phyloP scores from a whole-genome alignment of 139 green algal genomes.

The Helicosporidium sp. region DNA sequence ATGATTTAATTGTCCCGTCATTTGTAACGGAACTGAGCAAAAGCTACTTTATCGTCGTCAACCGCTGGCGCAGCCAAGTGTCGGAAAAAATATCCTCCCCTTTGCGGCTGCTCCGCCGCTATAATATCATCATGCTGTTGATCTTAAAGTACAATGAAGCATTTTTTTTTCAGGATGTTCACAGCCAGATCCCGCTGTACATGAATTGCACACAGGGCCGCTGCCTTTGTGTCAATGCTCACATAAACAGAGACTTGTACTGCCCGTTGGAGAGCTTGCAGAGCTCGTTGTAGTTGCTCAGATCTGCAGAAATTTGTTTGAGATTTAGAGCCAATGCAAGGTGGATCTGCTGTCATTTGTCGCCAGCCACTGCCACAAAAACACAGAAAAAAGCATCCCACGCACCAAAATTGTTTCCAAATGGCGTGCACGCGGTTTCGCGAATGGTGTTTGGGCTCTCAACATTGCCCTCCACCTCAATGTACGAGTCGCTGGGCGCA shows the following conservation, averaged over 20 bases:
- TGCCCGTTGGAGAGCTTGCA: slow-evolving; percentile 31
- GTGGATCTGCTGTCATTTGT: neutral
- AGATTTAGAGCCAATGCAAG: too few relatives aligned
- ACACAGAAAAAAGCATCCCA: neutral
- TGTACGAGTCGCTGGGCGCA: slow-evolving; percentile 11
- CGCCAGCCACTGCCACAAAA: neutral
- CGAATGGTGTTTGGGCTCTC: slow-evolving; percentile 23
- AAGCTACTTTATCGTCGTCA: too few relatives aligned
- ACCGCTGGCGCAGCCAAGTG: too few relatives aligned
- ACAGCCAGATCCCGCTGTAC: too few relatives aligned
- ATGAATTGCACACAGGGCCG: neutral
- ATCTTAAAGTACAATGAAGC: too few relatives aligned
- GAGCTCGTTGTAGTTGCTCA: slow-evolving; percentile 46
- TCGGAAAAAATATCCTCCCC: too few relatives aligned
- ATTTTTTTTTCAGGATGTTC: too few relatives aligned
- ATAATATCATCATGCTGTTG: neutral
- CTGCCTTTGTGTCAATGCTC: neutral
- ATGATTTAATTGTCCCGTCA: too few relatives aligned
- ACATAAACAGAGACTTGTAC: slow-evolving; percentile 25
- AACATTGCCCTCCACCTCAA: slow-evolving; percentile 42
- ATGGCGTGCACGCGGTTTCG: slow-evolving; percentile 23
- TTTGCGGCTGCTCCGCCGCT: neutral
- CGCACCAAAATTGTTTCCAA: slow-evolving; percentile 43
- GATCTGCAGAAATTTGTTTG: slow-evolving; percentile 22
- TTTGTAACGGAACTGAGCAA: too few relatives aligned